A percentile compares a stretch with the other conserved stretches of the same genome.
phyloP scores from a whole-genome alignment of 2,329 filamentous ascomycete species.

The Emericellopsis cladophorae region DNA sequence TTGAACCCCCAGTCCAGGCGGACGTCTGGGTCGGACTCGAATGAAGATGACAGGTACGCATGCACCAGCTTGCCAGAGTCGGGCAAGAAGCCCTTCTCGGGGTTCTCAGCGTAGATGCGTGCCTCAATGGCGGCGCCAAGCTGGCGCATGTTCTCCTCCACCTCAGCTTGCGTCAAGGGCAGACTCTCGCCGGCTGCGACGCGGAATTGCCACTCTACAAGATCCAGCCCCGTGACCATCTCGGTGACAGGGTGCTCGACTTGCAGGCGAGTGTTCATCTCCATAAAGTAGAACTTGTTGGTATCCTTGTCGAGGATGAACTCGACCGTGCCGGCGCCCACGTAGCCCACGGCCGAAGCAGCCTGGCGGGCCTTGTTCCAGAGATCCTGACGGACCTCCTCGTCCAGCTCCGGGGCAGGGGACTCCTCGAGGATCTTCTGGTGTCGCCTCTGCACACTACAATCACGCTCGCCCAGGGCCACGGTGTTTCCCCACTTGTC shows the following conservation, averaged over 20 bases:
- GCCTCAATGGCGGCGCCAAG: slow-evolving; percentile 88
- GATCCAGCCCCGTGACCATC: slow-evolving; percentile 55
- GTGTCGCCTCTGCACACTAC: slow-evolving; percentile 74
- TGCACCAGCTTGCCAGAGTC: slow-evolving; percentile 84
- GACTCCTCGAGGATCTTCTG: slow-evolving; percentile 90
- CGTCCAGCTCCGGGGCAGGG: slow-evolving; percentile 57
- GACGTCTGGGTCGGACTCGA: slow-evolving; percentile 52
- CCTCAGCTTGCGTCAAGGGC: slow-evolving; percentile 43
- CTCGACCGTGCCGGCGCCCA: slow-evolving; percentile 82
- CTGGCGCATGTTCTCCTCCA: slow-evolving; percentile 62
- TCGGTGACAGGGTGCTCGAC: slow-evolving; percentile 90
- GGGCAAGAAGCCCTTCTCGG: slow-evolving; percentile 81
- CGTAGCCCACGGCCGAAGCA: slow-evolving; percentile 68
- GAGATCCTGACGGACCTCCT: slow-evolving; percentile 44
- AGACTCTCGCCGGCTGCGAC: slow-evolving; percentile 46
- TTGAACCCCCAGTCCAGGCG: slow-evolving; percentile 91
- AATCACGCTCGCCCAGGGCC: slow-evolving; percentile 79
- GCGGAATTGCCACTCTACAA: slow-evolving; percentile 95
- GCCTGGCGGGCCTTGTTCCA: slow-evolving; percentile 55
- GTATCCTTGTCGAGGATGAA: slow-evolving; percentile 79
- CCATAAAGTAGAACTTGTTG: slow-evolving; percentile 71
- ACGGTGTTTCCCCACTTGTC: slow-evolving; percentile 69
- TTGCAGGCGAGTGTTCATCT: slow-evolving; percentile 80
- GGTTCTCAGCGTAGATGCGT: slow-evolving; percentile 92
- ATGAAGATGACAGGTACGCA: slow-evolving; percentile 57